Evolutionary conservation across 768 basidiomycete species (phyloP).

Genomic region (Russula vinacea): DNA sequence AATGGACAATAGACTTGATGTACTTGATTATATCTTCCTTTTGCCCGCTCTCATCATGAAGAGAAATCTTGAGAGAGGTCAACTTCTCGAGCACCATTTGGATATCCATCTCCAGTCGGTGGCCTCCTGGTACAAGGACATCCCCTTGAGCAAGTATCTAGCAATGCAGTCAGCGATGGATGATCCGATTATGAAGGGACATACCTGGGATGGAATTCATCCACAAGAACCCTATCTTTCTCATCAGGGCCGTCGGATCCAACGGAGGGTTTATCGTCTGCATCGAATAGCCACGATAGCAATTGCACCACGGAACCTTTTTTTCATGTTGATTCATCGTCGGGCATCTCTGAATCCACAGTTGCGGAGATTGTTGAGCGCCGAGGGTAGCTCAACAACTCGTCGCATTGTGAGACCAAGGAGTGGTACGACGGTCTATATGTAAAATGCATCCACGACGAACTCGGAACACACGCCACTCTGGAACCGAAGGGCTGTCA

Average conservation of each 20-base stretch:
- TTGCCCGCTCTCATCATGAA: too few relatives aligned
- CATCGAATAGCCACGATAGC: slow-evolving; percentile 65
- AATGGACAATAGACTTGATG: too few relatives aligned
- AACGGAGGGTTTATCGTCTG: slow-evolving; percentile 55
- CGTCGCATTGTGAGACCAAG: slow-evolving; percentile 20
- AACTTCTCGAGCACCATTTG: too few relatives aligned
- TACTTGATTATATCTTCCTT: too few relatives aligned
- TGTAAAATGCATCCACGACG: slow-evolving; percentile 74
- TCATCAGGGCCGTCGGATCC: slow-evolving; percentile 64
- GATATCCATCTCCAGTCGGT: too few relatives aligned
- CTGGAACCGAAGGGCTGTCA: slow-evolving; percentile 35
- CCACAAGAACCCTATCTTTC: slow-evolving; percentile 62
- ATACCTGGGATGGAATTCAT: slow-evolving; percentile 62
- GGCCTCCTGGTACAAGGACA: slow-evolving; percentile 29
- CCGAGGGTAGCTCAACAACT: slow-evolving; percentile 23
- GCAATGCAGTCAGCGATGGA: slow-evolving; percentile 9
- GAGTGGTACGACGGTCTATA: slow-evolving; percentile 62
- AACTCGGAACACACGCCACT: slow-evolving; percentile 56
- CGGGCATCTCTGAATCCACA: slow-evolving; percentile 12
- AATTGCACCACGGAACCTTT: slow-evolving; percentile 44
- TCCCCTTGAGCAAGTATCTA: slow-evolving; percentile 47
- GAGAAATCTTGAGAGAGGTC: too few relatives aligned
- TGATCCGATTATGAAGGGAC: background rate
- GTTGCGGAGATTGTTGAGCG: slow-evolving; percentile 32
- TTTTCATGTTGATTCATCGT: slow-evolving; percentile 37